Evolutionary conservation across 345 rosid species (phyloP).

Genomic region (Lepidium didymum): DNA sequence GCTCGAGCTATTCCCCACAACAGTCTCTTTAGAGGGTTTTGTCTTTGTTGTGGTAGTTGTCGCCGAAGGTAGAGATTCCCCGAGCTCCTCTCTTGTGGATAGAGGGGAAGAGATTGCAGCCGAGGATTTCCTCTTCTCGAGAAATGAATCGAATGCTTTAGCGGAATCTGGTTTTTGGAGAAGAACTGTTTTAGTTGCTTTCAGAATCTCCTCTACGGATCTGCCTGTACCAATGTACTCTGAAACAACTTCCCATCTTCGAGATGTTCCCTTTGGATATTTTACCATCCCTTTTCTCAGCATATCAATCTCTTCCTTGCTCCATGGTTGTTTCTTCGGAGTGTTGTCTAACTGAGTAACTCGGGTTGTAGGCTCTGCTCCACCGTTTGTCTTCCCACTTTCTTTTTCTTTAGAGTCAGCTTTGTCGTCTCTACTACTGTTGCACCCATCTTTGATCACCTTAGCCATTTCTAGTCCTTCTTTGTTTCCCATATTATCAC

Average conservation of each 20-base stretch:
- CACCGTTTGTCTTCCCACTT: constrained; percentile 43
- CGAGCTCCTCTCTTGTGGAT: constrained; percentile 73
- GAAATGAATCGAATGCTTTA: constrained; percentile 94
- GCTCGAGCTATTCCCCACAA: constrained; percentile 27
- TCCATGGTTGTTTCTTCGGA: constrained; percentile 75
- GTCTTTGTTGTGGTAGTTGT: constrained; percentile 8
- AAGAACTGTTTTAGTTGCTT: constrained; percentile 94
- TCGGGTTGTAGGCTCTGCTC: constrained; percentile 29
- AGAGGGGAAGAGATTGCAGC: constrained; percentile 74
- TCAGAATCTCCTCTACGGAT: constrained; percentile 89
- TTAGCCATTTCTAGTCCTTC: constrained; percentile 56
- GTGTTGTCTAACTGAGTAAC: constrained; percentile 25
- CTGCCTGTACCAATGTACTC: constrained; percentile 90
- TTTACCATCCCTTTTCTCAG: constrained; percentile 87
- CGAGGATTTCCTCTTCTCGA: constrained; percentile 86
- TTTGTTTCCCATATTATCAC: constrained; percentile 66
- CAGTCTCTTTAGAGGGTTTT: constrained; percentile 24
- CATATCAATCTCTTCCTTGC: constrained; percentile 82
- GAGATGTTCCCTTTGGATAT: constrained; percentile 90
- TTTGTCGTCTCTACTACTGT: constrained; percentile 26
- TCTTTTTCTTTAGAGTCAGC: constrained; percentile 37
- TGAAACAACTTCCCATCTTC: constrained; percentile 97
- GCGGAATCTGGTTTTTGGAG: constrained; percentile 89
- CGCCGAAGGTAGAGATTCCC: constrained; percentile 26
- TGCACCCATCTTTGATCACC: constrained; percentile 46